A percentile compares a stretch with the other conserved stretches of the same genome.
Conservation (phyloP, 1,139 yeast species). For the Suhomyces panamericanus region DNA sequence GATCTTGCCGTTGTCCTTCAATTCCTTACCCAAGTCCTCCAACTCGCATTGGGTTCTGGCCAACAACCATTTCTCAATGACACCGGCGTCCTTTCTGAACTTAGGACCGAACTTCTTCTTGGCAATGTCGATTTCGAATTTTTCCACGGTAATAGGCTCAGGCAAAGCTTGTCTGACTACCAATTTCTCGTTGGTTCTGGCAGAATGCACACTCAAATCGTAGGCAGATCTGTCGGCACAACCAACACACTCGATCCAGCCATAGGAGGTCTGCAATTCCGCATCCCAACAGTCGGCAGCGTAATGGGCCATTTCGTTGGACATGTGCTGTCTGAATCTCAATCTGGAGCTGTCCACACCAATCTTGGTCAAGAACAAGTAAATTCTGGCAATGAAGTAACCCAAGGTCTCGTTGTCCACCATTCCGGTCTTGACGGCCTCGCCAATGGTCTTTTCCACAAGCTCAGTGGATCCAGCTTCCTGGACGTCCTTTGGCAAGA, state of each 20-base stretch:
- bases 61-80: constrained; percentile 77
- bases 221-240: constrained; percentile 99
- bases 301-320: constrained; percentile 99
- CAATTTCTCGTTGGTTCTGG: constrained; percentile 90
- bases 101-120: constrained; percentile 97
- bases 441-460: constrained; percentile 70
- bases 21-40: constrained; percentile 71
- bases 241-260: constrained; percentile 99
- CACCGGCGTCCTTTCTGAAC: constrained; percentile 95
- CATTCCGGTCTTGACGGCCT: constrained; percentile 84
- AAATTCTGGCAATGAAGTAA: constrained; percentile 92
- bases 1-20: constrained; percentile 64
- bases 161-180: constrained; percentile 90
- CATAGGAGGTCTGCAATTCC: constrained; percentile 90
- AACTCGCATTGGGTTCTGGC: constrained; percentile 83
- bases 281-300: constrained; percentile 99
- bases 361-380: constrained; percentile 76
- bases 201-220: constrained; percentile 93
- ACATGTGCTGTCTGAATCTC: constrained; percentile 98
- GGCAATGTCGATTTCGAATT: constrained; percentile 79
- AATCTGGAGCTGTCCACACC: constrained; percentile 84
- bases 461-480: constrained; percentile 78
- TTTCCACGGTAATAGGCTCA: constrained; percentile 80
- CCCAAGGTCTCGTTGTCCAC: constrained; percentile 97
- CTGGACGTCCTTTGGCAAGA: constrained; percentile 86